Evolutionary conservation across 805 yeast genomes (phyloP), one percentile per base, ranked within the genome.

Genomic region (Schizosaccharomyces japonicus): DNA sequence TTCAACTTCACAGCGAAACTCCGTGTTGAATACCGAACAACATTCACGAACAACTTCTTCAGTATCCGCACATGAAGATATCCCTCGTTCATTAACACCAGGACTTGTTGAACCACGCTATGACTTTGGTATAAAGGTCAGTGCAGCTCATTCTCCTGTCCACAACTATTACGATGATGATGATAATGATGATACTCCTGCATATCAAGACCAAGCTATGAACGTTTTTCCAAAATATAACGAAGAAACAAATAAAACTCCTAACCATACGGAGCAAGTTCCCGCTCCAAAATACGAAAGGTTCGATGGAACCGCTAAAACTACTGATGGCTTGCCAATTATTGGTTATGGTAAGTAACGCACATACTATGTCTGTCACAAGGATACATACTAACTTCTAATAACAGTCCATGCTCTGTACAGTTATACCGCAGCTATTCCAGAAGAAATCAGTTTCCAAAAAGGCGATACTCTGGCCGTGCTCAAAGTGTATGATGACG

Each of bases 401-500:
- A 8, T 29, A n/a, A n/a, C 13, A 29, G 32, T 68, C n/a, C 66
- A 67, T 42, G 80, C 81, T 0, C 63, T 66, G 48, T 76, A 70
- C 52, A 75, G 69, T 47, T 76, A 75, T 59, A 61, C 66, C 1
- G 78, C 80, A 0, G 69, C 68, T 2, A 71, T 75, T 25, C 73
- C 75, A n/a, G 76, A 72, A 48, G 82, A 76, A 51, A 65, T 75
- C 6, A 60, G 71, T 5, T 76, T 76, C 63, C 65, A 69, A 42
- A 73, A 73, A 54, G 73, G 71, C 50, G 81, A 76, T 52, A 55
- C 68, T 2, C 56, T 76, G 44, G 60, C 72, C 48, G 70, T 76
- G 2, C 54, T 74, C n/a, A 66, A 65, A 42, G 70, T 65, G 66
- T 80, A 75, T 56, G 76, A 75, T 21, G 82, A 76, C 53, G 80